Evolutionary conservation across 208 protist genomes (phyloP), one percentile per base, ranked within the genome.

Genomic region (Trypanosoma cruzi): DNA sequence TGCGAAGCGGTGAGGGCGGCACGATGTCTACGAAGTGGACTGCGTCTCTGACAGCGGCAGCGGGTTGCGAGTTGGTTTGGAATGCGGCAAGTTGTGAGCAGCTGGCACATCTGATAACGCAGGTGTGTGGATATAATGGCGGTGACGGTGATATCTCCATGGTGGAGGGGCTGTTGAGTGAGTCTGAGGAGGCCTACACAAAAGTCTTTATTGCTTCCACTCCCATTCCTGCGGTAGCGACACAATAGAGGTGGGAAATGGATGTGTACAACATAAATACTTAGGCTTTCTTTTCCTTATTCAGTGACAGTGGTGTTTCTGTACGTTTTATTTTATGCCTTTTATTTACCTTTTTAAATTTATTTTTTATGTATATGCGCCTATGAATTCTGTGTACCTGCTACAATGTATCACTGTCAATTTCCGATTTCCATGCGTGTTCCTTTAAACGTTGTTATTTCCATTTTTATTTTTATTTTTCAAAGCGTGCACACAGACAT

Each of bases 181-280:
- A 58, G 3, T 72, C 57, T 48, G 69, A 75, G 24, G 60, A 68
- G 55, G 37, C 69, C 7, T 75, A 56, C 42, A 24, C 24, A 37
- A 8, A 48, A 8, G 58, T 22, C 28, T 73, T 73, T 57, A 14
- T 8, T 32, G 4, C 46, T 2, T 62, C 57, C 7, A 40, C 54
- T 11, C 8, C 54, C n/a, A 31, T 29, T 52, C 6, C n/a, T 22
- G 26, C 36, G 26, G 42, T 2, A 42, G 50, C 14, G 8, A 36
- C 1, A 31, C 36, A 16, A 18, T 24, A 4, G 40, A n/a, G 0
- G 46, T 57, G 28, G 7, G 50, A 10, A 24, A 56, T 58, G 42
- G 13, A 44, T 14, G 18, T 44, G 40, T n/a, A n/a, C n/a, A n/a
- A n/a, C n/a, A n/a, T n/a, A n/a, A n/a, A n/a, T n/a, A n/a, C n/a